Percentiles rank a stretch among this genome's conserved stretches.
Conservation (phyloP, 768 basidiomycete species). For the Xerocomellus chrysenteron region DNA sequence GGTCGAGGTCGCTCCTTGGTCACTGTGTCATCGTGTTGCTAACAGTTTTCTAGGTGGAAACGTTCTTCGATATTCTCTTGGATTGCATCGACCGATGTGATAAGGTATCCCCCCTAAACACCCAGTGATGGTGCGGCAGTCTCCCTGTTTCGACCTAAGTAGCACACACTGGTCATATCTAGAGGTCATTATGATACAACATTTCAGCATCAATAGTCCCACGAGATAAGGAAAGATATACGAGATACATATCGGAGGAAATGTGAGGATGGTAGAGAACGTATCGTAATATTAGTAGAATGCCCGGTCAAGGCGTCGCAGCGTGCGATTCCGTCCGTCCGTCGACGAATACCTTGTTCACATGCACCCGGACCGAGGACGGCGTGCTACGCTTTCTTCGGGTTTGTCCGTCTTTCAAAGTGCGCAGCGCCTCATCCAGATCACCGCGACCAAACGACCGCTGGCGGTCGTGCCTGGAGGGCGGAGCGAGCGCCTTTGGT, state of each 20-base stretch:
- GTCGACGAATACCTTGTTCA: slow-evolving; percentile 29
- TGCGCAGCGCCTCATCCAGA: slow-evolving; percentile 82
- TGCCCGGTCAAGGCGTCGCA: background rate
- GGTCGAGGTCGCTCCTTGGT: slow-evolving; percentile 50
- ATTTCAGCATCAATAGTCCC: background rate
- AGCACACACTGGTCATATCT: background rate
- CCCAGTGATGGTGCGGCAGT: background rate
- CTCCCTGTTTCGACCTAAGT: background rate
- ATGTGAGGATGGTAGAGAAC: background rate
- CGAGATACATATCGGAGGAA: background rate
- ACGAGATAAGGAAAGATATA: background rate
- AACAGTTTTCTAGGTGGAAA: slow-evolving; percentile 46
- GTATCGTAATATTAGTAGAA: background rate
- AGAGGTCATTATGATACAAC: background rate
- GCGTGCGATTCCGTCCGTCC: slow-evolving; percentile 4
- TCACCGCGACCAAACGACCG: slow-evolving; percentile 72
- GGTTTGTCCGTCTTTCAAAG: slow-evolving; percentile 60
- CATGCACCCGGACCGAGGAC: slow-evolving; percentile 11
- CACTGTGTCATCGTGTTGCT: background rate
- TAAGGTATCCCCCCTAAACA: slow-evolving; percentile 57
- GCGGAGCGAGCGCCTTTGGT: slow-evolving; percentile 36
- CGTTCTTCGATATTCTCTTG: slow-evolving; percentile 66
- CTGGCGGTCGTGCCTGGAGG: slow-evolving; percentile 43
- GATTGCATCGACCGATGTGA: slow-evolving; percentile 62
- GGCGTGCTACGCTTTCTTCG: slow-evolving; percentile 12